Evolutionary conservation across 352 stramenopile species (phyloP).

Genomic region (Phytophthora foliorum): DNA sequence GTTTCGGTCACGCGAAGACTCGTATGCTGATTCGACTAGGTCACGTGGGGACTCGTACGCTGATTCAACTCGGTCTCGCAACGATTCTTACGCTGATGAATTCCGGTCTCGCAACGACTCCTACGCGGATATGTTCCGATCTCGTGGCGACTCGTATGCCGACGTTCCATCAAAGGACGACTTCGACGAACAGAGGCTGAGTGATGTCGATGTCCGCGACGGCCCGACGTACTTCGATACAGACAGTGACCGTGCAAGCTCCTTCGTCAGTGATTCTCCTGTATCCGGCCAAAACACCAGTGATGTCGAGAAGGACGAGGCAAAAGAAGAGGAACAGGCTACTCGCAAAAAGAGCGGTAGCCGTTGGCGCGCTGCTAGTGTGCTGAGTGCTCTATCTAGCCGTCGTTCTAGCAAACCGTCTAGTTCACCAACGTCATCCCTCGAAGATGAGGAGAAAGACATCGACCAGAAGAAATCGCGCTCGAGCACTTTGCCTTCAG

Average conservation of each 20-base stretch:
- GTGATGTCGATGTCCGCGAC: constrained; percentile 33
- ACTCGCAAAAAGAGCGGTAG: constrained; percentile 33
- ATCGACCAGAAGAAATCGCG: constrained; percentile 36
- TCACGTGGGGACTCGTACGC: constrained; percentile 40
- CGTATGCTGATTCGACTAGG: constrained; percentile 36
- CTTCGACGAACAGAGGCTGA: constrained; percentile 37
- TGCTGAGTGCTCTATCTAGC: constrained; percentile 56
- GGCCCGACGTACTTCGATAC: constrained; percentile 59
- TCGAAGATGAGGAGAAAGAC: constrained; percentile 40
- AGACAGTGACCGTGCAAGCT: constrained; percentile 57
- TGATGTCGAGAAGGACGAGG: constrained; percentile 27
- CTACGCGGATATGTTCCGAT: constrained; percentile 32
- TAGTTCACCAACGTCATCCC: constrained; percentile 37
- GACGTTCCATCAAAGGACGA: constrained; percentile 42
- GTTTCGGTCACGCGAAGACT: constrained; percentile 36
- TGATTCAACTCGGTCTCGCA: constrained; percentile 29
- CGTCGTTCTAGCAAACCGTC: constrained; percentile 49
- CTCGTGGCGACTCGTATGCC: constrained; percentile 38
- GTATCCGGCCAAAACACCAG: constrained; percentile 25
- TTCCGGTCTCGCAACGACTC: constrained; percentile 39
- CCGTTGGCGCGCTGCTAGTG: constrained; percentile 53
- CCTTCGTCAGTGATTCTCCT: constrained; percentile 43
- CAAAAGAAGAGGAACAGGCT: constrained; percentile 20
- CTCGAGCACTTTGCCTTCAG: constrained; percentile 31
- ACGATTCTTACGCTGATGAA: constrained; percentile 37